phyloP scores from a whole-genome alignment of 2,329 filamentous ascomycete genomes.

The Penicillium sp. region DNA sequence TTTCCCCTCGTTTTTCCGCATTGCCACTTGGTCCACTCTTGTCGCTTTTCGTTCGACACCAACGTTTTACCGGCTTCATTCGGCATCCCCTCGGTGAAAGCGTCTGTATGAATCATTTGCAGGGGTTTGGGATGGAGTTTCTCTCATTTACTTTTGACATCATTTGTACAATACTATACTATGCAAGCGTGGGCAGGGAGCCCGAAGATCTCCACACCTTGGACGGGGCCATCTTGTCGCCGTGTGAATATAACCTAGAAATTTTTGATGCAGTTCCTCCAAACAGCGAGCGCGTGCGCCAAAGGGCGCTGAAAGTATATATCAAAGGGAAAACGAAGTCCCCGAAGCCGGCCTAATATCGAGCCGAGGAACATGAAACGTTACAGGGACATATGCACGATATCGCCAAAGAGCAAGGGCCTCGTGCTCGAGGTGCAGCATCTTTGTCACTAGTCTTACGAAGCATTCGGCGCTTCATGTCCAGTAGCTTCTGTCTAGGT shows the following conservation, averaged over 20 bases:
- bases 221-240: constrained; percentile 1
- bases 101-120: constrained; percentile 22
- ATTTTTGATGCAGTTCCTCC: neutral
- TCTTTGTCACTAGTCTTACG: neutral
- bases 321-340: neutral
- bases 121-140: constrained; percentile 24
- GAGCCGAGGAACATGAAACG: neutral
- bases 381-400: neutral
- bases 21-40: constrained; percentile 6
- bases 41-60: constrained; percentile 4
- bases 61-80: constrained; percentile 3
- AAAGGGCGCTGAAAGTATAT: neutral
- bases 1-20: constrained; percentile 16
- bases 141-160: constrained; percentile 13
- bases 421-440: neutral
- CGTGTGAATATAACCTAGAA: constrained; percentile 1
- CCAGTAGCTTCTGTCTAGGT: neutral
- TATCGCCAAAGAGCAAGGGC: neutral
- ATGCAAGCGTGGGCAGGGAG: constrained; percentile 6
- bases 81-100: constrained; percentile 6
- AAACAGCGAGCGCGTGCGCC: neutral
- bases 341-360: neutral
- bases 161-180: constrained; percentile 23
- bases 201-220: constrained; percentile 4
- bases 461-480: neutral